Evolutionary conservation across 805 yeast genomes (phyloP).

Genomic region (Zygosaccharomyces kombuchaensis): DNA sequence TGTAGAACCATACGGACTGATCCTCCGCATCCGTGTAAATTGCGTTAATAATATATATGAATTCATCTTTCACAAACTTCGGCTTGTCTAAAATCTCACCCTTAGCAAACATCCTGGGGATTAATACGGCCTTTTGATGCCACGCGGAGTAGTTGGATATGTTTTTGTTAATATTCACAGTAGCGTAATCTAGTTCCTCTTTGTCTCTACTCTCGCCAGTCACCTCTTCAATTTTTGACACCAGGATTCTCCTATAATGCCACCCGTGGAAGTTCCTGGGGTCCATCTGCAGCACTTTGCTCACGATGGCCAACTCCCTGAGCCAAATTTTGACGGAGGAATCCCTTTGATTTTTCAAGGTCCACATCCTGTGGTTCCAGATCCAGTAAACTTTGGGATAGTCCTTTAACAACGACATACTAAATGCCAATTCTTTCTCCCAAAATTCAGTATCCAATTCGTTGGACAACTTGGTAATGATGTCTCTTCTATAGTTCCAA

Average conservation of each 20-base stretch:
- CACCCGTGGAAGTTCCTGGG: conserved; percentile 91
- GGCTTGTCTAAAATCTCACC: conserved; percentile 23
- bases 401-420: conserved; percentile 51
- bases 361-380: conserved; percentile 92
- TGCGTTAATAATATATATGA: conserved; percentile 71
- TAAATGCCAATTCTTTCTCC: conserved; percentile 57
- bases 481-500: conserved; percentile 87
- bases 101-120: conserved; percentile 46
- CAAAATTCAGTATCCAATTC: conserved; percentile 32
- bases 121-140: conserved; percentile 78
- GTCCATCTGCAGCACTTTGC: conserved; percentile 64
- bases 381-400: conserved; percentile 95
- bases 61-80: conserved; percentile 50
- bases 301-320: conserved; percentile 65
- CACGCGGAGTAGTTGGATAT: conserved; percentile 94
- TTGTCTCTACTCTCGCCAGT: conserved; percentile 32
- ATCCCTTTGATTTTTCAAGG: conserved; percentile 47
- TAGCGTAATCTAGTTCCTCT: conserved; percentile 71
- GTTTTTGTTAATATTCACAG: conserved; percentile 70
- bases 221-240: conserved; percentile 34
- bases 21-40: conserved; percentile 91
- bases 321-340: conserved; percentile 53
- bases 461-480: conserved; percentile 36
- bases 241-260: conserved; percentile 82
- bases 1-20: conserved; percentile 87